Conservation (phyloP, 805 yeast genomes). For the Henningerozyma blattae region DNA sequence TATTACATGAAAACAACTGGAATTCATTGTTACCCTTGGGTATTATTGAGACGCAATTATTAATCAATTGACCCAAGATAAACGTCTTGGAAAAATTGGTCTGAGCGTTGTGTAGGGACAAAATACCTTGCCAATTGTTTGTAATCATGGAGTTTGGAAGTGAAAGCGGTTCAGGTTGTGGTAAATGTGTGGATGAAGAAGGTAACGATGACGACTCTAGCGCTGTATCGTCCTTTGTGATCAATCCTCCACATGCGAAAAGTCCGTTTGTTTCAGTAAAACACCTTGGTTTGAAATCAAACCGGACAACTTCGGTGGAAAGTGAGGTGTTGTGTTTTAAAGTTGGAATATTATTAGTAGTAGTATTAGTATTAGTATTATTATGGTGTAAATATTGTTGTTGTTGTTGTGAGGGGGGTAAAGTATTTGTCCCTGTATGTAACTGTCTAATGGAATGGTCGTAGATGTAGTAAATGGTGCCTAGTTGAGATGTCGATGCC, state of each 20-base stretch:
- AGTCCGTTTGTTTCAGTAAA: conserved; percentile 44
- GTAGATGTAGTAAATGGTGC: conserved; percentile 45
- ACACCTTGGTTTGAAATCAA: conserved; percentile 62
- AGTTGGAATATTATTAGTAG: neutral
- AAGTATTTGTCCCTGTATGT: conserved; percentile 28
- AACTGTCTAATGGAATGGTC: conserved; percentile 40
- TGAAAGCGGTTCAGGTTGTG: conserved; percentile 12
- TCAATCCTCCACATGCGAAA: conserved; percentile 41
- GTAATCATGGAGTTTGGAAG: conserved; percentile 21
- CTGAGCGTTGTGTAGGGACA: conserved; percentile 32
- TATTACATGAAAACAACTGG: conserved; percentile 65
- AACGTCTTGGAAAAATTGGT: conserved; percentile 37
- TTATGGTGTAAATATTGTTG: neutral
- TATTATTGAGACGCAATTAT: conserved; percentile 59
- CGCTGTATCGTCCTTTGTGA: conserved; percentile 28
- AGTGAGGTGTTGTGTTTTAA: conserved; percentile 6
- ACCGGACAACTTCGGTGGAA: conserved; percentile 30
- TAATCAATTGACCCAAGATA: conserved; percentile 69
- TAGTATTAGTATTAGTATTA: neutral
- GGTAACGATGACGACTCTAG: conserved; percentile 10
- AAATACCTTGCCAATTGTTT: conserved; percentile 38
- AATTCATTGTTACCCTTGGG: conserved; percentile 33
- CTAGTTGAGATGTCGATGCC: conserved; percentile 30
- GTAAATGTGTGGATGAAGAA: neutral
- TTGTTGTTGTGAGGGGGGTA: conserved; percentile 1